These are phyloP conservation scores for Kodamaea leandrae DNA, from an alignment of 805 yeast genomes.

Conservation along the genomic window DNA sequence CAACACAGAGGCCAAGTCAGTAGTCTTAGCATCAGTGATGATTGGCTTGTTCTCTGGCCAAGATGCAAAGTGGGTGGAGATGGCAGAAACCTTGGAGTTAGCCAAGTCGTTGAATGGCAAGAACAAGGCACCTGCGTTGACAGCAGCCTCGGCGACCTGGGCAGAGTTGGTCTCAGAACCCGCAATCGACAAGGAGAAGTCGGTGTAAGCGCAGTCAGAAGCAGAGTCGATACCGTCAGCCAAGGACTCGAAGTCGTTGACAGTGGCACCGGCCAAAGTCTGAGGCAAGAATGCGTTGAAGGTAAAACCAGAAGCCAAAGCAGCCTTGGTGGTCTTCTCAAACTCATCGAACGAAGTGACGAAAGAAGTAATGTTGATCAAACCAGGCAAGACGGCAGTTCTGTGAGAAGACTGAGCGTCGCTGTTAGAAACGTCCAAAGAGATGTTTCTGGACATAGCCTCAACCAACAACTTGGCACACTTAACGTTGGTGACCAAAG, in stretches of 20 bases:
- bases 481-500: slow-evolving; percentile 95
- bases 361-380: slow-evolving; percentile 77
- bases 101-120: slow-evolving; percentile 76
- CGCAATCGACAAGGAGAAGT: slow-evolving; percentile 78
- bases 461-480: slow-evolving; percentile 94
- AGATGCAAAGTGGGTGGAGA: slow-evolving; percentile 71
- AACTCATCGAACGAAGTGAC: slow-evolving; percentile 71
- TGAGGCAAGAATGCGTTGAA: slow-evolving; percentile 78
- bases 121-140: slow-evolving; percentile 72
- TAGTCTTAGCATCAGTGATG: slow-evolving; percentile 86
- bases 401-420: slow-evolving; percentile 92
- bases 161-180: slow-evolving; percentile 71
- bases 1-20: slow-evolving; percentile 89
- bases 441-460: slow-evolving; percentile 74
- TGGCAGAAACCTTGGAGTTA: slow-evolving; percentile 68
- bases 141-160: slow-evolving; percentile 58
- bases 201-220: slow-evolving; percentile 66
- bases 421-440: slow-evolving; percentile 66
- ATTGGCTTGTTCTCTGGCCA: slow-evolving; percentile 88
- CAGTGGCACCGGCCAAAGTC: slow-evolving; percentile 57
- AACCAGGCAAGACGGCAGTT: slow-evolving; percentile 80
- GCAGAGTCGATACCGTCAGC: slow-evolving; percentile 59
- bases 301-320: slow-evolving; percentile 85
- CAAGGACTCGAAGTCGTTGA: slow-evolving; percentile 65
- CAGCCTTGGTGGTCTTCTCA: slow-evolving; percentile 64